Evolutionary conservation across 2,329 filamentous ascomycete genomes (phyloP), one percentile per base, ranked within the genome.

Genomic region (Fusarium chuoi): DNA sequence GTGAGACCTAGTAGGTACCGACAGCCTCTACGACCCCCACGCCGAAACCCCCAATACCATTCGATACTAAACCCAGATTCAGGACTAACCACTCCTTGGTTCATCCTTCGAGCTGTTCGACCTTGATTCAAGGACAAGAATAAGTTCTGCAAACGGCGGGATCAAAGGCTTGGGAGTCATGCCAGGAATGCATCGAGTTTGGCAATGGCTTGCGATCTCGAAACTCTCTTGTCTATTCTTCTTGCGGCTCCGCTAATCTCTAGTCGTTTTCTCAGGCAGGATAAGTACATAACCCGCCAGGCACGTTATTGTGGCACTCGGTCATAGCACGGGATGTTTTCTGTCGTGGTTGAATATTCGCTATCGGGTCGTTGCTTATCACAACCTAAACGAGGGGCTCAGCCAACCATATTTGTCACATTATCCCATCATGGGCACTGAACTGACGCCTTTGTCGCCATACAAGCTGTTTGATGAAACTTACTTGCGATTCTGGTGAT

Each of bases 341-440:
- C 44, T 65, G 36, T 55, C 17, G 36, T 48, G 30, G 38, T 58
- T 38, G n/a, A 51, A 51, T 71, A 36, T 56, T 46, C 67, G 56
- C 62, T 61, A 70, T 74, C 70, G 44, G 57, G 52, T 62, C 33
- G 44, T 41, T 65, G 54, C 71, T 72, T 75, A 65, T 72, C 63
- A 54, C 28, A n/a, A n/a, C n/a, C n/a, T n/a, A 28, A 45, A 64
- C 64, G 36, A 63, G 36, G 41, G 66, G 55, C 48, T 61, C 49
- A 60, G 57, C 57, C 48, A 62, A 55, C 44, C 44, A 62, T 54
- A 52, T 44, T 54, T 58, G 56, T 48, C 62, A 63, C 35, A 56
- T 63, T 33, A 57, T 68, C 30, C 56, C 33, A 42, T 30, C 41
- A 48, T 55, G 35, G 45, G 35, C 42, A 46, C n/a, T 55, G 24